phyloP scores from a whole-genome alignment of 768 basidiomycete genomes.

The Trametes sanguinea region DNA sequence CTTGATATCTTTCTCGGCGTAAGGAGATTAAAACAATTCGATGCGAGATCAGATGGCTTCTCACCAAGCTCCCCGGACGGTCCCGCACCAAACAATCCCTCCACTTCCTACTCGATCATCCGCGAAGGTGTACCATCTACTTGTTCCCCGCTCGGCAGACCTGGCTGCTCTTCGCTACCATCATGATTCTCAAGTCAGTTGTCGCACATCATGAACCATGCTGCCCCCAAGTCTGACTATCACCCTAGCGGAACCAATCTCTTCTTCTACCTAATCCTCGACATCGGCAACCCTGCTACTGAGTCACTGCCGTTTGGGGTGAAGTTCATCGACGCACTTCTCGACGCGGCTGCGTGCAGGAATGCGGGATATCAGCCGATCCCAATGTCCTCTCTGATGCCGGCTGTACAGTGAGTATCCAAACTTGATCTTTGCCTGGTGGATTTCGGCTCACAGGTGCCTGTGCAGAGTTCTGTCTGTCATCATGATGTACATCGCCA shows the following conservation, averaged over 20 bases:
- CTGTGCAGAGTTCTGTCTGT: conserved; percentile 72
- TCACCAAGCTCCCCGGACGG: conserved; percentile 56
- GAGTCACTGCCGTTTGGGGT: conserved; percentile 67
- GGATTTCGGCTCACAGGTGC: neutral
- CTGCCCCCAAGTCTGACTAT: conserved; percentile 38
- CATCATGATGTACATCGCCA: conserved; percentile 90
- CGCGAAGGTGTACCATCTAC: conserved; percentile 87
- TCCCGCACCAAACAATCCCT: conserved; percentile 76
- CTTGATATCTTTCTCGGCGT: neutral
- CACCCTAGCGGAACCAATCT: conserved; percentile 57
- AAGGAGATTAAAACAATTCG: neutral
- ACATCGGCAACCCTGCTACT: conserved; percentile 75
- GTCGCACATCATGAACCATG: neutral
- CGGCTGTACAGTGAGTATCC: conserved; percentile 74
- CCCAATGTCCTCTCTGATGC: conserved; percentile 64
- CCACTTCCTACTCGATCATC: conserved; percentile 91
- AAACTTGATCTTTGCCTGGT: neutral
- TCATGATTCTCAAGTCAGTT: conserved; percentile 68
- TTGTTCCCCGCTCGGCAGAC: conserved; percentile 92
- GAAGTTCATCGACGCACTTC: conserved; percentile 68
- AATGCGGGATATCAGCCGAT: conserved; percentile 85
- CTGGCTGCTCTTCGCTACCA: conserved; percentile 77
- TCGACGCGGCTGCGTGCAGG: conserved; percentile 80
- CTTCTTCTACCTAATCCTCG: conserved; percentile 83
- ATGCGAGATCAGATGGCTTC: conserved; percentile 49